These are phyloP conservation scores for Dipteronia dyeriana DNA, from an alignment of 345 rosid genomes.

Conservation along the genomic window DNA sequence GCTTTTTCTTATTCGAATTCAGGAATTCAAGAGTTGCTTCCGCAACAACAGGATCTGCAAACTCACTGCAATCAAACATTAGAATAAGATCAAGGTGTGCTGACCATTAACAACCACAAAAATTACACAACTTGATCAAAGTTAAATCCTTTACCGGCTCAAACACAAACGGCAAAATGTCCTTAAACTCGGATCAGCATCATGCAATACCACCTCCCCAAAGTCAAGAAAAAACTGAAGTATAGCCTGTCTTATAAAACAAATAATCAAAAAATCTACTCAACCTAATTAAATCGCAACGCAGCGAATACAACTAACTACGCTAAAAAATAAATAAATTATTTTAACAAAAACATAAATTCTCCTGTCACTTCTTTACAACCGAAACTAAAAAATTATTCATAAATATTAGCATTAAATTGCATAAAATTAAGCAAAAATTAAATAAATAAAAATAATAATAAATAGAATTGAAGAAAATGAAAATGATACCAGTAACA, in stretches of 20 bases:
- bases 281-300: not conserved
- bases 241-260: conserved; percentile 51
- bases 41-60: conserved; percentile 88
- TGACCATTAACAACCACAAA: not conserved
- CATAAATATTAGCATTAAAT: not conserved
- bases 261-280: not conserved
- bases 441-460: not conserved
- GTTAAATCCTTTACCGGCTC: conserved; percentile 66
- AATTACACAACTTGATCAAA: not conserved
- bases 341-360: not conserved
- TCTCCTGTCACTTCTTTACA: not conserved
- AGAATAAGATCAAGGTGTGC: conserved; percentile 27
- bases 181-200: conserved; percentile 84
- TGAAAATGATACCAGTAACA: conserved; percentile 59
- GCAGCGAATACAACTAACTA: not conserved
- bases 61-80: conserved; percentile 69
- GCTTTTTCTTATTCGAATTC: conserved; percentile 61
- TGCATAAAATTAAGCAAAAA: not conserved
- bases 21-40: conserved; percentile 90
- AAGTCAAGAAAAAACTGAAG: conserved; percentile 87
- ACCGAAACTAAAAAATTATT: not conserved
- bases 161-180: conserved; percentile 80
- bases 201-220: conserved; percentile 85
- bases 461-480: not conserved
- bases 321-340: not conserved